Base-by-base conservation (phyloP, 768 basidiomycete species). In the Cantharellus anzutake region DNA sequence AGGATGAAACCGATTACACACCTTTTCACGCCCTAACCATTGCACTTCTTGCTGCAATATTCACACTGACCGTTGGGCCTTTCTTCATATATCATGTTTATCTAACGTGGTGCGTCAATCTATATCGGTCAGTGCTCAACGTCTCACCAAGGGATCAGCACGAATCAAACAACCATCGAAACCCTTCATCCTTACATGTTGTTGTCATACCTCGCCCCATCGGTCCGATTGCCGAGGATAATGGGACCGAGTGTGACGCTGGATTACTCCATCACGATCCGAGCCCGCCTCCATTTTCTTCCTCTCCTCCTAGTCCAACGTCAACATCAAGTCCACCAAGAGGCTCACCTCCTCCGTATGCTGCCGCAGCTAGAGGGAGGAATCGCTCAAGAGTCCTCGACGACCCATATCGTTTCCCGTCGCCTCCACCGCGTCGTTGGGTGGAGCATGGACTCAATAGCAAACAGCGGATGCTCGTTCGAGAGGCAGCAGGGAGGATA, bases 91-190 rank as follows among this genome's bases (percentile, higher is more conserved):
- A 86, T 64, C 87, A 91, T 67, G 64, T 84, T 48, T 89, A 87
- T 67, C 79, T 91, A 50, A 77, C 82, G 51, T 76, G 76, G 84
- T 85, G 66, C 66, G 84, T 75, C 59, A 41, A 29, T 29, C 20
- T 29, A 29, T 29, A 29, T 29, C 20, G 20, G 20, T 29, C 20
- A 29, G 20, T 29, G 20, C 20, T 29, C 20, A 29, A 29, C 20
- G 20, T 29, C 20, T 29, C 20, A 29, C 20, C 20, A 29, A 29
- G 20, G 20, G 20, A 29, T 29, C 20, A 88, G 86, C 41, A 87
- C 82, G 37, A 90, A 90, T 67, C 85, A 89, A 71, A 89, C 87
- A n/a, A 90, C 87, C 0, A 63, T 88, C 29, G 87, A 90, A 66
- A 75, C 80, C 60, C 74, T 88, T 42, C 80, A 85, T 0, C 85